Conservation (phyloP, 805 yeast genomes). For the Barnettozyma salicaria region DNA sequence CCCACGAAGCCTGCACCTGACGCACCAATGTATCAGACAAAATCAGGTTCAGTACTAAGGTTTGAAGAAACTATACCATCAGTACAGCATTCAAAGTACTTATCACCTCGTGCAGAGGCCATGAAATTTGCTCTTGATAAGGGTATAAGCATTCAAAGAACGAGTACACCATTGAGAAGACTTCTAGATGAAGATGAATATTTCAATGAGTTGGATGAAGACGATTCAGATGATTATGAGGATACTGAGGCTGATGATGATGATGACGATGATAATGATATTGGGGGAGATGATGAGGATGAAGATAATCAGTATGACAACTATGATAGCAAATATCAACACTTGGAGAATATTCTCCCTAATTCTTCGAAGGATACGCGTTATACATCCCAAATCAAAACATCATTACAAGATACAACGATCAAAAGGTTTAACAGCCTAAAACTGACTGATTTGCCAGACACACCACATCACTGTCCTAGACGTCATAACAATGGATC, state of each 20-base stretch:
- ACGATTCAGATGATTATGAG: slow-evolving; percentile 2
- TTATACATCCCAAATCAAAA: too few species aligned
- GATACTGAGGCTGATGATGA: slow-evolving; percentile 10
- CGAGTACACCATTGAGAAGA: slow-evolving; percentile 24
- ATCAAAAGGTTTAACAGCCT: slow-evolving; percentile 16
- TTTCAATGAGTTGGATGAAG: slow-evolving; percentile 25
- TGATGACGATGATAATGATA: slow-evolving; percentile 12
- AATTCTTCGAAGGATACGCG: too few species aligned
- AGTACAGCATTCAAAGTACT: slow-evolving; percentile 15
- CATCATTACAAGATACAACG: too few species aligned
- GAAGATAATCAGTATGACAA: slow-evolving; percentile 6
- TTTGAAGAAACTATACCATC: slow-evolving; percentile 27
- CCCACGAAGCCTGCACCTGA: slow-evolving; percentile 46
- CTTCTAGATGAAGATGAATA: slow-evolving; percentile 24
- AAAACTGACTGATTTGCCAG: slow-evolving; percentile 11
- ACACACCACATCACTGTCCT: slow-evolving; percentile 18
- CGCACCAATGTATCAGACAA: slow-evolving; percentile 24
- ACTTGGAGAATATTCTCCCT: too few species aligned
- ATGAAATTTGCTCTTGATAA: slow-evolving; percentile 82
- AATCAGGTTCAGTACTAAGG: slow-evolving; percentile 17
- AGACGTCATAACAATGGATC: background rate
- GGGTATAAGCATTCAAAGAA: slow-evolving; percentile 77
- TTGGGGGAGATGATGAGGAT: slow-evolving; percentile 8
- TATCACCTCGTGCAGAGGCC: slow-evolving; percentile 73
- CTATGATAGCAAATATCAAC: slow-evolving; percentile 9